Evolutionary conservation across 2,329 filamentous ascomycete species (phyloP).

Genomic region (Aureobasidium sp.): DNA sequence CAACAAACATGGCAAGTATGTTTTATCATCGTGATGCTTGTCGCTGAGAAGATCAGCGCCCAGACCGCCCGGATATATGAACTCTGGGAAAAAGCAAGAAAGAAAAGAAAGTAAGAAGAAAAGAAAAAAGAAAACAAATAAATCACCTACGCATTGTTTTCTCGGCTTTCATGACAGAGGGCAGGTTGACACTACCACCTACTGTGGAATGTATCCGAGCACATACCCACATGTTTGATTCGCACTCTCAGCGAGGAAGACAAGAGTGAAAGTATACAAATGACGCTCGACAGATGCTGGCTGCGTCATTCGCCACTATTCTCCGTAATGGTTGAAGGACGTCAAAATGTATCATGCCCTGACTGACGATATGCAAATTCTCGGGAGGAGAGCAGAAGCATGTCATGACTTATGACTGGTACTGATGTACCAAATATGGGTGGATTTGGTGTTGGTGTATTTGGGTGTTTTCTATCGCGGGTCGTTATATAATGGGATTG

Average conservation of each 20-base stretch:
- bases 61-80: background rate
- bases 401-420: background rate
- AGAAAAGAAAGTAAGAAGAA: background rate
- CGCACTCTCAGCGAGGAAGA: background rate
- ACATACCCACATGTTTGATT: background rate
- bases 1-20: background rate
- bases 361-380: background rate
- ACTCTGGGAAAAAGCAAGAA: background rate
- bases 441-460: background rate
- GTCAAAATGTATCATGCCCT: background rate
- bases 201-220: background rate
- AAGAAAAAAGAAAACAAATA: background rate
- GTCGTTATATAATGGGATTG: background rate
- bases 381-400: background rate
- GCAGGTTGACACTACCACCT: background rate
- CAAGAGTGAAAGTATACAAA: background rate
- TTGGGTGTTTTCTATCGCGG: background rate
- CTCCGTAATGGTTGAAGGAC: background rate
- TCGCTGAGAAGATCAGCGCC: background rate
- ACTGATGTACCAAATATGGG: background rate
- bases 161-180: background rate
- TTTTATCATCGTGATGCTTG: background rate
- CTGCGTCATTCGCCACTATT: slow-evolving; percentile 1
- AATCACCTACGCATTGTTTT: background rate
- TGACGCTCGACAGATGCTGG: background rate